Evolutionary conservation across 2,329 filamentous ascomycete species (phyloP), one percentile per base, ranked within the genome.

Genomic region (Paracoccidioides lutzii): DNA sequence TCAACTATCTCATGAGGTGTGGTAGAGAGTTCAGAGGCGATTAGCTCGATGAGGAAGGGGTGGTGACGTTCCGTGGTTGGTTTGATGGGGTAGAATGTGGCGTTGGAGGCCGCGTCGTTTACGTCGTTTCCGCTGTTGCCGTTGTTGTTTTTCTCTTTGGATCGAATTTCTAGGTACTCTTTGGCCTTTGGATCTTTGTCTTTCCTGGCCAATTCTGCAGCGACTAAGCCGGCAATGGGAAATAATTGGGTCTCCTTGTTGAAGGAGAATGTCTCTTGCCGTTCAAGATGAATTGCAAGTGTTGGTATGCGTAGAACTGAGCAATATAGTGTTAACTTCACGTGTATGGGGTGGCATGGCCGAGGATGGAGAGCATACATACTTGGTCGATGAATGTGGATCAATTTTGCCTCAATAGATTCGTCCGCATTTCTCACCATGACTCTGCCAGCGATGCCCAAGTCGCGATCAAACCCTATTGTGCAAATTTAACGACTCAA

Each of bases 241-340:
- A 95, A 94, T 30, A 98, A 76, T 71, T 98, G 91, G 30, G 85
- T 89, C 76, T 98, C 93, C 76, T 96, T 97, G 78, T 97, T 98
- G 67, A 94, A 95, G 55, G 88, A 79, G 66, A 98, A 98, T 59
- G 79, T 88, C 64, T 87, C 80, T 64, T 88, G 83, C 55, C 91
- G 85, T 66, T 96, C 86, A 57, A 98, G 81, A 72, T 98, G 93
- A 61, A 97, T 94, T 38, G 93, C 93, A 60, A 98, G 77, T 3
- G 90, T 95, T 1, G 93, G 93, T 58, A 98, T 91, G 53, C 93
- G 82, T 61, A 97, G 79, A 63, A 98, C 75, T 76, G 50, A 7
- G 44, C 45, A 1, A 44, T 28, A 8, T 28, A 8, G 40, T 41
- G 41, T 55, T 48, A 56, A 15, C 22, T 22, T 22, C 22, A 22